These are phyloP conservation scores for Chenopodium formosanum DNA, from an alignment of 148 eudicot genomes.

Conservation along the genomic window DNA sequence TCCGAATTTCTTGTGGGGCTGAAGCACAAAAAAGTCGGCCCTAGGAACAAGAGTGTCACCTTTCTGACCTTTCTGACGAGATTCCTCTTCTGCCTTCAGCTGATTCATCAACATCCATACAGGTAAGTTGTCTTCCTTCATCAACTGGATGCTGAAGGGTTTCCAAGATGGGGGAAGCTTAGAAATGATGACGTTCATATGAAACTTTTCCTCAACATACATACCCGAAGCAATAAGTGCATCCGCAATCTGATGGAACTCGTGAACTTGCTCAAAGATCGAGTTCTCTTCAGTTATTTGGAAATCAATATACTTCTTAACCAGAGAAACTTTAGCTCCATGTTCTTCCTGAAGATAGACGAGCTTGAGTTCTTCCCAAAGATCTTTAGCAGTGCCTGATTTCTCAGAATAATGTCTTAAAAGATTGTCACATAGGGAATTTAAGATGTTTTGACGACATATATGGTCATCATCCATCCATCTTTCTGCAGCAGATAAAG, in stretches of 20 bases:
- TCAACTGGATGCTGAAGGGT: conserved; percentile 43
- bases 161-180: conserved; percentile 90
- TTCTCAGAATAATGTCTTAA: conserved; percentile 45
- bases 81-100: conserved; percentile 59
- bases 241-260: conserved; percentile 59
- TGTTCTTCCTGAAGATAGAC: conserved; percentile 52
- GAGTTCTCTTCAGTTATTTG: conserved; percentile 70
- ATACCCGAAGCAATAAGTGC: conserved; percentile 56
- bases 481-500: conserved; percentile 41
- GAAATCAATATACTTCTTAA: conserved; percentile 70
- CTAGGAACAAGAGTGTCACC: conserved; percentile 19
- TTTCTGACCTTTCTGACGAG: conserved; percentile 29
- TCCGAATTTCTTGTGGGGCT: conserved; percentile 20
- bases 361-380: conserved; percentile 70
- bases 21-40: conserved; percentile 21
- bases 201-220: conserved; percentile 68
- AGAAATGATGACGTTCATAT: conserved; percentile 61
- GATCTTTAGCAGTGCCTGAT: conserved; percentile 50
- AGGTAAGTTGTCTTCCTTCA: conserved; percentile 58
- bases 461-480: conserved; percentile 67
- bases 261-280: conserved; percentile 58
- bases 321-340: conserved; percentile 58
- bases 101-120: conserved; percentile 65
- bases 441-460: conserved; percentile 64
- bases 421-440: conserved; percentile 65